Evolutionary conservation across 2,329 filamentous ascomycete species (phyloP).

Genomic region (Hypoxylon rubiginosum): DNA sequence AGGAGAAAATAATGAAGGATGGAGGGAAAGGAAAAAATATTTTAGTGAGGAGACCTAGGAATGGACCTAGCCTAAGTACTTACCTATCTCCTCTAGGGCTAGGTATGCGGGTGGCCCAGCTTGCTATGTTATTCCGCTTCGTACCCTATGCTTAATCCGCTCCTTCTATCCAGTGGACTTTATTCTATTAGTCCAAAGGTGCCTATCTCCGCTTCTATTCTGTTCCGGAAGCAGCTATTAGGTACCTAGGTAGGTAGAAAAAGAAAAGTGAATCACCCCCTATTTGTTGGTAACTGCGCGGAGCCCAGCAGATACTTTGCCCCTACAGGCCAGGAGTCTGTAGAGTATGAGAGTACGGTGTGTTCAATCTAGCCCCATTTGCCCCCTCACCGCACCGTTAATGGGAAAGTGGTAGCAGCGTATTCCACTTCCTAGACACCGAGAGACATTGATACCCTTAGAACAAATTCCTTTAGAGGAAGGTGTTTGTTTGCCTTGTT

Average conservation of each 20-base stretch:
- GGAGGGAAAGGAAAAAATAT: neutral
- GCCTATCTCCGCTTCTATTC: neutral
- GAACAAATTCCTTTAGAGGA: neutral
- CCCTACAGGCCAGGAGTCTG: no score
- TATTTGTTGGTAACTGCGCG: no score
- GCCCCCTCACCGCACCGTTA: neutral
- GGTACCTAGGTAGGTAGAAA: no score
- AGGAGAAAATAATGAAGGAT: neutral
- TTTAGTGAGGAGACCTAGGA: neutral
- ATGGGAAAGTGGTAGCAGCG: neutral
- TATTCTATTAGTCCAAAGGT: neutral
- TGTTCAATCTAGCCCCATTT: neutral
- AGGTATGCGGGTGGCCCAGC: neutral
- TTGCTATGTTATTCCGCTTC: neutral
- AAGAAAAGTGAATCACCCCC: no score
- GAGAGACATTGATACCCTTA: no score
- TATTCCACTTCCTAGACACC: neutral
- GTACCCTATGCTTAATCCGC: neutral
- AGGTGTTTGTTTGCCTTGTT: neutral
- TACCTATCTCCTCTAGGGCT: no score
- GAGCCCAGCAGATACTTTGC: neutral
- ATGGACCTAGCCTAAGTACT: neutral
- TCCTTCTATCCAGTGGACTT: neutral
- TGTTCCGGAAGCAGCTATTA: neutral
- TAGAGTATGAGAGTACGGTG: neutral